Evolutionary conservation across 2,329 filamentous ascomycete genomes (phyloP).

Genomic region (Emergomyces africanus): DNA sequence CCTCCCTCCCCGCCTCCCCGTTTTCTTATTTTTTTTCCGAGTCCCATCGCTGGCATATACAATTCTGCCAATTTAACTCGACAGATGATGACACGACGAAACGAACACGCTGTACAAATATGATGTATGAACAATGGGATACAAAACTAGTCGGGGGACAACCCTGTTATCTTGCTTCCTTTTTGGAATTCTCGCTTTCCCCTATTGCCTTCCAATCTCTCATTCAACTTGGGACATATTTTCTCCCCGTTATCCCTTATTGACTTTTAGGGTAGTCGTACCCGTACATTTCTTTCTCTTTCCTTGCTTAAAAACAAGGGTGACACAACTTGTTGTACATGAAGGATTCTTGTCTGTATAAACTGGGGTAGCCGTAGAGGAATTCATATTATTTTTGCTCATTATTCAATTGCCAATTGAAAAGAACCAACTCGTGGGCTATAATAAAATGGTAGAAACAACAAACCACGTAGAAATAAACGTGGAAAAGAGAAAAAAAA

Average conservation of each 20-base stretch:
- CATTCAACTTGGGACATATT: neutral
- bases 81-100: neutral
- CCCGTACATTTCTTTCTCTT: neutral
- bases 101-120: neutral
- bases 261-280: neutral
- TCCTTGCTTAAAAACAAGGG: neutral
- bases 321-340: conserved; percentile 10
- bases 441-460: neutral
- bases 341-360: conserved; percentile 7
- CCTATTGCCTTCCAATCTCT: neutral
- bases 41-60: neutral
- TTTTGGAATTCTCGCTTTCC: neutral
- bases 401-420: neutral
- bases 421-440: neutral
- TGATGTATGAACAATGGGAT: neutral
- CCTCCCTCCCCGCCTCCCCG: too few relatives aligned
- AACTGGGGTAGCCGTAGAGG: neutral
- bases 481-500: neutral
- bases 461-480: neutral
- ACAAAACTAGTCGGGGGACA: neutral
- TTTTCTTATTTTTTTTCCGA: neutral
- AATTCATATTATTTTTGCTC: neutral
- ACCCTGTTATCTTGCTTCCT: neutral
- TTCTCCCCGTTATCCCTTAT: neutral
- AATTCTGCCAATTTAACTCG: neutral